A percentile compares a stretch with the other conserved stretches of the same genome.
phyloP scores from a whole-genome alignment of 352 stramenopile genomes.

The Pythium pectinolyticum region DNA sequence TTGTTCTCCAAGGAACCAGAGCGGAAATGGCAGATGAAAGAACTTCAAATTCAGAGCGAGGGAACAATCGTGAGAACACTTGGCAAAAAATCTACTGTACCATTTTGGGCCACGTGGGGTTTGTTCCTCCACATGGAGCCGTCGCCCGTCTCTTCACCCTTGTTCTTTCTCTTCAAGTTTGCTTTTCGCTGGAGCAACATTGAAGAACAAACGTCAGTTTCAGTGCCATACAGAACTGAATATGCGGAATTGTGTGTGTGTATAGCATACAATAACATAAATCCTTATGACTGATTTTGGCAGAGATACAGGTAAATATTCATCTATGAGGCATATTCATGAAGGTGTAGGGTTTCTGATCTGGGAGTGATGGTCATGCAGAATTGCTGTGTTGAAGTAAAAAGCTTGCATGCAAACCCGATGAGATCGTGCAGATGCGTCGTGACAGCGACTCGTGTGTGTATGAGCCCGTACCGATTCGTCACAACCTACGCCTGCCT shows the following conservation, averaged over 20 bases:
- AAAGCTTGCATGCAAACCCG: no score
- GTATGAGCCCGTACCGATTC: no score
- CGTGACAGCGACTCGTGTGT: no score
- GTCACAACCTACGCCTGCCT: no score
- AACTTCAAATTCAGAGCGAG: slow-evolving; percentile 1
- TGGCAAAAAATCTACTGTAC: not conserved
- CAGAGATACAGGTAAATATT: no score
- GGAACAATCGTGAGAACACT: slow-evolving; percentile 1
- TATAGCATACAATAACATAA: no score
- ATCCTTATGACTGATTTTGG: no score
- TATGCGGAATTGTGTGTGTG: not conserved
- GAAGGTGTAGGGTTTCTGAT: no score
- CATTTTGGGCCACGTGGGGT: not conserved
- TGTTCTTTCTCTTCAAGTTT: not conserved
- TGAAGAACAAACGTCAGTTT: slow-evolving; percentile 12
- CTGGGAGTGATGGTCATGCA: no score
- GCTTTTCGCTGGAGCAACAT: not conserved
- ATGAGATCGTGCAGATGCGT: no score
- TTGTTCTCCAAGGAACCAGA: slow-evolving; percentile 5
- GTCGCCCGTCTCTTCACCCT: not conserved
- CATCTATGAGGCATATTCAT: no score
- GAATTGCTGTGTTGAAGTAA: no score
- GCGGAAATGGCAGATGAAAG: not conserved
- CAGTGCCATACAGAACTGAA: slow-evolving; percentile 5
- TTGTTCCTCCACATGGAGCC: not conserved